Conservation (phyloP, 768 basidiomycete genomes). For the Amanita pseudoporphyria region DNA sequence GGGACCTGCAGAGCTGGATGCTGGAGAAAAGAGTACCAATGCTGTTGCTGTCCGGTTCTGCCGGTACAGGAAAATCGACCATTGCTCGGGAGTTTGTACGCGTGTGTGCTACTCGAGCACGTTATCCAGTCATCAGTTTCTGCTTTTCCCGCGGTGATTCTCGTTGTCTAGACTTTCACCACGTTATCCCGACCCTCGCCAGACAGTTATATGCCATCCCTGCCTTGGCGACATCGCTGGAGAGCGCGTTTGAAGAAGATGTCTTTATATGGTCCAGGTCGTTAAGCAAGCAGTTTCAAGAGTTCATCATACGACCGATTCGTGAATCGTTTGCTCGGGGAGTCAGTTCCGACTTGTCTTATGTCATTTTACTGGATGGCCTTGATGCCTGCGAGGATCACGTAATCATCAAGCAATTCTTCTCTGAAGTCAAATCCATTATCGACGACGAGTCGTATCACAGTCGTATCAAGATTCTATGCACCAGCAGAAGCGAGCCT, state of each 20-base stretch:
- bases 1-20: not conserved
- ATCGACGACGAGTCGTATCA: not conserved
- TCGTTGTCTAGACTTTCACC: not conserved
- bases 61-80: not conserved
- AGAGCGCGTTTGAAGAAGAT: not conserved
- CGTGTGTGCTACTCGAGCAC: not conserved
- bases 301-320: not conserved
- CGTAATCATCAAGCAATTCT: not conserved
- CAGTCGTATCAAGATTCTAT: slow-evolving; percentile 2
- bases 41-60: not conserved
- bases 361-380: slow-evolving; percentile 1
- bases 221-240: not conserved
- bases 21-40: not conserved
- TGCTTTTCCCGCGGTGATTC: not conserved
- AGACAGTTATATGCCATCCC: not conserved
- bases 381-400: slow-evolving; percentile 1
- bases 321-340: not conserved
- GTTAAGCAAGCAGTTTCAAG: not conserved
- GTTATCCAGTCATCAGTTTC: not conserved
- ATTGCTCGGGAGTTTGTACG: not conserved
- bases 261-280: not conserved
- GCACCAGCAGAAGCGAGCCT: not conserved
- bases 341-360: not conserved
- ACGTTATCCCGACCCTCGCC: not conserved
- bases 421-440: slow-evolving; percentile 1